Conservation (phyloP, 805 yeast species). For the Sungouiozyma ichnusensis region DNA sequence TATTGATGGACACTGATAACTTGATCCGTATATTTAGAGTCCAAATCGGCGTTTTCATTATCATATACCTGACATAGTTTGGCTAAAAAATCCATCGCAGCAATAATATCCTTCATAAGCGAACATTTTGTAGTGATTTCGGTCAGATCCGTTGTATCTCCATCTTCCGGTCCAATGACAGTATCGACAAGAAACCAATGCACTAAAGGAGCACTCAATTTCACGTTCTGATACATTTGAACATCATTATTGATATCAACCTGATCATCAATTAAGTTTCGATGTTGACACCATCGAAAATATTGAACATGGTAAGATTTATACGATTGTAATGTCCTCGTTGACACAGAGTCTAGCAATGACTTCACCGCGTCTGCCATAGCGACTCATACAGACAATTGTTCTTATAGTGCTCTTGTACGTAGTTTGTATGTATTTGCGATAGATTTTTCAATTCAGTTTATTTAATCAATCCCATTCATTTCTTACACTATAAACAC, state of each 20-base stretch:
- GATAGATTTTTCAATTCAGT: no score
- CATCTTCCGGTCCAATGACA: slow-evolving; percentile 5
- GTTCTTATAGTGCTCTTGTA: neutral
- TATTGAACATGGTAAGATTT: slow-evolving; percentile 20
- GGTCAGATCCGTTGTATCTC: neutral
- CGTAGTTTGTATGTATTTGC: no score
- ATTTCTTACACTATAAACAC: no score
- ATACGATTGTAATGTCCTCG: slow-evolving; percentile 22
- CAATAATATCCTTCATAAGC: slow-evolving; percentile 1
- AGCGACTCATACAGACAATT: neutral
- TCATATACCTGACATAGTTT: slow-evolving; percentile 17
- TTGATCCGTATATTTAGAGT: slow-evolving; percentile 16
- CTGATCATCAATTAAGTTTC: slow-evolving; percentile 4
- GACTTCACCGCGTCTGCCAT: slow-evolving; percentile 5
- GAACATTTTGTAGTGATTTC: neutral
- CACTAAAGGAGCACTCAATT: slow-evolving; percentile 16
- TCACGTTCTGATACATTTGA: slow-evolving; percentile 12
- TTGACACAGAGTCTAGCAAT: slow-evolving; percentile 18
- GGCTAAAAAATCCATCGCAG: slow-evolving; percentile 15
- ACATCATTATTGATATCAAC: neutral
- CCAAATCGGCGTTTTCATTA: slow-evolving; percentile 8
- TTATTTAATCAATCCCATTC: no score
- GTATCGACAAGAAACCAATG: slow-evolving; percentile 23
- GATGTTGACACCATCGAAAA: slow-evolving; percentile 19
- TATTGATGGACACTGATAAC: slow-evolving; percentile 13